These are phyloP conservation scores for Diplocarpon rosae DNA, from an alignment of 2,329 filamentous ascomycete species.

Conservation along the genomic window DNA sequence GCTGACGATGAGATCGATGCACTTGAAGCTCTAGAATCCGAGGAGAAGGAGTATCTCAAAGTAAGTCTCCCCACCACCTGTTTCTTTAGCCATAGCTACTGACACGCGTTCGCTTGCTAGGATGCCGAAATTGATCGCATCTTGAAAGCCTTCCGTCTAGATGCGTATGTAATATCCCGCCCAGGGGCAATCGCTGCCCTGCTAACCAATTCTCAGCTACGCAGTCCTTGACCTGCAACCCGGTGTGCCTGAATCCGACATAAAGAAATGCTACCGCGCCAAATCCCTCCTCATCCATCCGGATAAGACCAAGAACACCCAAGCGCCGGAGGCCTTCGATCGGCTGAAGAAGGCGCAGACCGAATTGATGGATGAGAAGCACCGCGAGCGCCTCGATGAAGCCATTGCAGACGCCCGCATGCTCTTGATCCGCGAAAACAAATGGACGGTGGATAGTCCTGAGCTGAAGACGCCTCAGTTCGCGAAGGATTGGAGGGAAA, in stretches of 20 bases:
- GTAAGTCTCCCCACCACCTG: conserved; percentile 32
- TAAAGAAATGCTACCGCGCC: conserved; percentile 87
- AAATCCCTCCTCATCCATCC: conserved; percentile 99
- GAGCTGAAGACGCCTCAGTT: conserved; percentile 82
- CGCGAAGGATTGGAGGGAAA: conserved; percentile 76
- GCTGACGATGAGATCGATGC: conserved; percentile 56
- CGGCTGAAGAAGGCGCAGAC: conserved; percentile 90
- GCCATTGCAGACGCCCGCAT: conserved; percentile 92
- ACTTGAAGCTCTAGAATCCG: conserved; percentile 69
- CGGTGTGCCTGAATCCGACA: conserved; percentile 89
- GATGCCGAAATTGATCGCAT: conserved; percentile 96
- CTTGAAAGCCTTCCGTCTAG: conserved; percentile 73
- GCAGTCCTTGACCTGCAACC: conserved; percentile 92
- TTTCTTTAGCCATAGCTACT: conserved; percentile 6
- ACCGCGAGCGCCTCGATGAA: conserved; percentile 78
- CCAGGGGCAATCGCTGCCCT: not conserved
- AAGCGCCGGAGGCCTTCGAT: conserved; percentile 91
- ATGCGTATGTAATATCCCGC: conserved; percentile 41
- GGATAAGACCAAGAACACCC: conserved; percentile 88
- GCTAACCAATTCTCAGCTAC: conserved; percentile 45
- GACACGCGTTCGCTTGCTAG: conserved; percentile 32
- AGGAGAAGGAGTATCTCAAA: conserved; percentile 87
- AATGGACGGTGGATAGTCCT: conserved; percentile 79
- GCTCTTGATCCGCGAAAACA: conserved; percentile 86
- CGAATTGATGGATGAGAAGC: conserved; percentile 87